Conservation (phyloP, 495 filamentous ascomycete species). For the Podospora pseudocomata region DNA sequence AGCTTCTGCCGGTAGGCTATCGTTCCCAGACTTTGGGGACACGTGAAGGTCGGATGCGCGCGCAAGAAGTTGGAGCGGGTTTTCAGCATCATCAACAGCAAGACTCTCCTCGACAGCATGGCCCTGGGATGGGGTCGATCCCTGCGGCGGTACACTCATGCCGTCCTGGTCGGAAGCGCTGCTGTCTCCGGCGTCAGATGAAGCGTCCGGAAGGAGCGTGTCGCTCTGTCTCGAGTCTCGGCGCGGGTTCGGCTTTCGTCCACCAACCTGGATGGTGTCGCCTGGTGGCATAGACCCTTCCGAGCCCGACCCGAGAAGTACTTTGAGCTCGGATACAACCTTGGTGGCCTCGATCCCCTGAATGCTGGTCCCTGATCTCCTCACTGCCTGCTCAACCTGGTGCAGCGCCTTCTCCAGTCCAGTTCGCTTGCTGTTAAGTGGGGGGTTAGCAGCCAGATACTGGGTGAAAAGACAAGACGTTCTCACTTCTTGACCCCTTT, state of each 20-base stretch:
- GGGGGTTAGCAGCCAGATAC: conserved; percentile 8
- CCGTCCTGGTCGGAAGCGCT: conserved; percentile 32
- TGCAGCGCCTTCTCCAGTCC: conserved; percentile 69
- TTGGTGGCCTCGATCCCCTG: conserved; percentile 51
- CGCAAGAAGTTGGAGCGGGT: conserved; percentile 66
- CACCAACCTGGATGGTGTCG: conserved; percentile 12
- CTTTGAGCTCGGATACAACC: conserved; percentile 54
- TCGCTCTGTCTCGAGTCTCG: conserved; percentile 20
- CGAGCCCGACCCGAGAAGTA: conserved; percentile 42
- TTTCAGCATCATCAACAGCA: conserved; percentile 68
- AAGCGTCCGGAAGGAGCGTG: conserved; percentile 28
- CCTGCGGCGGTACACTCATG: conserved; percentile 28
- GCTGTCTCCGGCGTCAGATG: conserved; percentile 33
- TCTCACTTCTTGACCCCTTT: conserved; percentile 73
- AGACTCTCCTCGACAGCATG: conserved; percentile 41
- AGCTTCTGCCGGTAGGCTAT: conserved; percentile 18
- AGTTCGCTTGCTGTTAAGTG: conserved; percentile 58
- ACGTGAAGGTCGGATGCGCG: conserved; percentile 65
- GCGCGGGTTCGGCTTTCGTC: conserved; percentile 6
- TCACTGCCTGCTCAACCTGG: conserved; percentile 69
- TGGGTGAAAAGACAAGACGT: conserved; percentile 6
- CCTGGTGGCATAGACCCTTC: conserved; percentile 16
- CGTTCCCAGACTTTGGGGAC: conserved; percentile 40
- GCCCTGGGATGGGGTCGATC: conserved; percentile 31
- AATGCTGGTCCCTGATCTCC: conserved; percentile 52